A percentile compares a stretch with the other conserved stretches of the same genome.
Conservation (phyloP, 1,139 yeast species). For the Zygoascus hellenicus region DNA sequence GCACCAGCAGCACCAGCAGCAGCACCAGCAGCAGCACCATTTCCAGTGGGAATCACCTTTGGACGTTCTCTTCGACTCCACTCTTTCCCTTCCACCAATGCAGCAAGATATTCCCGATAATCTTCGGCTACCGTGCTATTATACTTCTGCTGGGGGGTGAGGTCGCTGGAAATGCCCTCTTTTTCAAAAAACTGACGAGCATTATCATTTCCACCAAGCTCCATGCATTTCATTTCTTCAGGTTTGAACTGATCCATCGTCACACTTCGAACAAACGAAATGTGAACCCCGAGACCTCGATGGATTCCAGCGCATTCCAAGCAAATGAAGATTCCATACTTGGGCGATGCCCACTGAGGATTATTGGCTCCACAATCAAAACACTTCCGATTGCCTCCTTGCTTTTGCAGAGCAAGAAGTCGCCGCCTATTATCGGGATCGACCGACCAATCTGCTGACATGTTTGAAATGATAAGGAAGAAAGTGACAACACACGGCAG, state of each 20-base stretch:
- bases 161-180: conserved; percentile 63
- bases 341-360: conserved; percentile 99
- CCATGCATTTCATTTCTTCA: conserved; percentile 87
- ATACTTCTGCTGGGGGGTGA: conserved; percentile 70
- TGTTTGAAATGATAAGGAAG: conserved; percentile 8
- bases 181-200: conserved; percentile 61
- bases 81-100: conserved; percentile 66
- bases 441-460: conserved; percentile 59
- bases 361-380: conserved; percentile 93
- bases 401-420: conserved; percentile 70
- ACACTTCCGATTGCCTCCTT: conserved; percentile 80
- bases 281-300: conserved; percentile 92
- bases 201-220: conserved; percentile 84
- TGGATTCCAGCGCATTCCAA: conserved; percentile 97
- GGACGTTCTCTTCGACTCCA: conserved; percentile 45
- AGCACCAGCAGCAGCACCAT: conserved; percentile 25
- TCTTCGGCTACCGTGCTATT: conserved; percentile 91
- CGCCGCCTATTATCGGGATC: conserved; percentile 88
- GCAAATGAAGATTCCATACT: conserved; percentile 93
- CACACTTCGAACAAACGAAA: conserved; percentile 91
- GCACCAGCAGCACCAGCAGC: conserved; percentile 13
- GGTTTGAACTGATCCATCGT: conserved; percentile 97
- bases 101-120: conserved; percentile 74
- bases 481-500: too few species aligned
- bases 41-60: conserved; percentile 22